Evolutionary conservation across 805 yeast genomes (phyloP), one percentile per base, ranked within the genome.

Genomic region (Sugiyamaella valdiviana): DNA sequence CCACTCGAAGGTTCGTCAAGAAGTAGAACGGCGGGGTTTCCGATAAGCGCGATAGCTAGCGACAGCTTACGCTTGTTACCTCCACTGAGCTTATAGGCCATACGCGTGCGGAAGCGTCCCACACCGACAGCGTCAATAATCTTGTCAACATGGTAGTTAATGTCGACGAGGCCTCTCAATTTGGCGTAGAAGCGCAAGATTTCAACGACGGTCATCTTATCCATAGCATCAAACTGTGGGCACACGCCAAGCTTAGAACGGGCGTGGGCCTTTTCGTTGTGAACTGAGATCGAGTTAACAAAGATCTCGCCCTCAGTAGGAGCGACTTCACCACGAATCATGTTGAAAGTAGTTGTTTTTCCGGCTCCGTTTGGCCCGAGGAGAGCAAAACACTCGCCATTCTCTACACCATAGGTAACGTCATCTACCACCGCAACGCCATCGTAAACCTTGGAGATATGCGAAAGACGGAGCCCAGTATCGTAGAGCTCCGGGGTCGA

Each of bases 211-310:
- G 61, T 64, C 61, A 65, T 52, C 44, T 57, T 59, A 40, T 65
- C 69, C 57, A 65, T 63, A n/a, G 69, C 68, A 49, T 65, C 69
- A 51, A 65, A 65, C 50, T 65, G 69, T 3, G 69, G 69, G 45
- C 69, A 65, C 7, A 65, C 69, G 2, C 70, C 70, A n/a, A 65
- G 61, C 38, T 55, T 54, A 7, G 63, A 45, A 14, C 69, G 56
- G 10, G 69, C 69, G 5, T 39, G 51, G 2, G 66, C 54, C 26
- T 61, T 54, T 46, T 65, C 55, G 20, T 50, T 37, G 15, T 50
- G 36, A 9, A 63, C 62, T 5, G 61, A 53, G 15, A 57, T 51
- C 15, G 60, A 66, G 26, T 57, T 59, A 15, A 64, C 66, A 49
- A 39, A 56, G 15, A 65, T 57, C 7, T 53, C 63, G 15, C 69